Conservation (phyloP, 257 asterid genomes). For the Parsonsia alboflavescens region DNA sequence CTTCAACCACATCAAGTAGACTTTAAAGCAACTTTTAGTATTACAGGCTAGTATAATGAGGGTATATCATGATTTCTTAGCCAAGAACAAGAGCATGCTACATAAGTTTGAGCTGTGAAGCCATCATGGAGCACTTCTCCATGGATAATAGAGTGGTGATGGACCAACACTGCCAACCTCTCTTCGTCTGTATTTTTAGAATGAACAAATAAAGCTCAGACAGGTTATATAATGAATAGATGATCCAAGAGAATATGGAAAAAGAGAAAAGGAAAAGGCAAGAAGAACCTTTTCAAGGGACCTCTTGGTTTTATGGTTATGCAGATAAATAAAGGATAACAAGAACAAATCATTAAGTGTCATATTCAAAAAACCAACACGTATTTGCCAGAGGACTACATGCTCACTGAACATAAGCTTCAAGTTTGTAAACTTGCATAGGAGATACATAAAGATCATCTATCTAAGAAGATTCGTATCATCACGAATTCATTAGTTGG, state of each 20-base stretch:
- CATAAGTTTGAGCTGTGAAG: neutral
- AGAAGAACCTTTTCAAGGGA: neutral
- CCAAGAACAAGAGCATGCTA: neutral
- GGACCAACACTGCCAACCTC: neutral
- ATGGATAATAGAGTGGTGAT: neutral
- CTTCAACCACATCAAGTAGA: neutral
- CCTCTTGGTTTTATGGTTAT: neutral
- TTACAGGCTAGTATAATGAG: neutral
- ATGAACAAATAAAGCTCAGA: neutral
- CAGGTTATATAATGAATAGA: neutral
- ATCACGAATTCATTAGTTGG: neutral
- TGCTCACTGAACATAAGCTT: neutral
- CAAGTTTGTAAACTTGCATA: neutral
- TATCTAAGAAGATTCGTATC: neutral
- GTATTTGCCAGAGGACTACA: neutral
- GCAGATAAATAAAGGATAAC: neutral
- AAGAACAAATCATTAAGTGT: neutral
- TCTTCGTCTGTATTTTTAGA: neutral
- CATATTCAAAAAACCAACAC: neutral
- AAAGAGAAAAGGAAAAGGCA: too few species aligned
- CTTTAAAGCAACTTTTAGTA: neutral
- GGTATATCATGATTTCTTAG: neutral
- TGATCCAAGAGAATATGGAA: neutral
- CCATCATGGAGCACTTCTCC: conserved; percentile 3
- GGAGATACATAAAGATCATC: neutral